Percentiles rank a stretch among this genome's conserved stretches.
phyloP scores from a whole-genome alignment of 169 alveolate genomes.

The Plasmodium coatneyi region DNA sequence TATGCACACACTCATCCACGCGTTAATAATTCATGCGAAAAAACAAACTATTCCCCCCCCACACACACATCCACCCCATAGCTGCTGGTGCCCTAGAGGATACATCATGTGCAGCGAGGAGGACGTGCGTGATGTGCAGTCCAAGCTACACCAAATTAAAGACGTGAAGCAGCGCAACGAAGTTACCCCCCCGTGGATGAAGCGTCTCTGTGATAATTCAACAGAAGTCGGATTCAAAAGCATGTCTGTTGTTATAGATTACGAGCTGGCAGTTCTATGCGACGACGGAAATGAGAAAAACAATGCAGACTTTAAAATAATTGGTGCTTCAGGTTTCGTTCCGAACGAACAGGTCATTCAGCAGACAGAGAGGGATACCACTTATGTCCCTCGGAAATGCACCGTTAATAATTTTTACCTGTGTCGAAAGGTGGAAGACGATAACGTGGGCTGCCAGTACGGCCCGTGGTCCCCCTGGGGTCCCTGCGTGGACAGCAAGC shows the following conservation, averaged over 20 bases:
- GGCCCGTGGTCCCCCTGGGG: constrained; percentile 60
- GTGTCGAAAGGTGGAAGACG: constrained; percentile 53
- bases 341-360: constrained; percentile 9
- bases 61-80: not conserved
- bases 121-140: constrained; percentile 54
- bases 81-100: constrained; percentile 76
- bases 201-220: constrained; percentile 59
- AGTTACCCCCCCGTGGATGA: constrained; percentile 57
- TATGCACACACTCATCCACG: not conserved
- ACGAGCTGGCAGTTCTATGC: constrained; percentile 64
- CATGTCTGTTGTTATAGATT: constrained; percentile 70
- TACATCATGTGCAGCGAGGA: constrained; percentile 73
- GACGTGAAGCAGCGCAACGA: not conserved
- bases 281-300: constrained; percentile 11
- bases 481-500: constrained; percentile 21
- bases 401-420: constrained; percentile 66
- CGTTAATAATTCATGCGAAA: not conserved
- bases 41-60: not conserved
- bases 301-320: constrained; percentile 47
- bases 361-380: constrained; percentile 1
- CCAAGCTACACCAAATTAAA: constrained; percentile 26
- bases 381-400: constrained; percentile 65
- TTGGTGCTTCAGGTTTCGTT: constrained; percentile 62
- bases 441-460: constrained; percentile 42
- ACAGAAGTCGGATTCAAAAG: constrained; percentile 46